A percentile compares a stretch with the other conserved stretches of the same genome.
Evolutionary conservation across 352 stramenopile genomes (phyloP).

Genomic region (Pythium utonaiense): DNA sequence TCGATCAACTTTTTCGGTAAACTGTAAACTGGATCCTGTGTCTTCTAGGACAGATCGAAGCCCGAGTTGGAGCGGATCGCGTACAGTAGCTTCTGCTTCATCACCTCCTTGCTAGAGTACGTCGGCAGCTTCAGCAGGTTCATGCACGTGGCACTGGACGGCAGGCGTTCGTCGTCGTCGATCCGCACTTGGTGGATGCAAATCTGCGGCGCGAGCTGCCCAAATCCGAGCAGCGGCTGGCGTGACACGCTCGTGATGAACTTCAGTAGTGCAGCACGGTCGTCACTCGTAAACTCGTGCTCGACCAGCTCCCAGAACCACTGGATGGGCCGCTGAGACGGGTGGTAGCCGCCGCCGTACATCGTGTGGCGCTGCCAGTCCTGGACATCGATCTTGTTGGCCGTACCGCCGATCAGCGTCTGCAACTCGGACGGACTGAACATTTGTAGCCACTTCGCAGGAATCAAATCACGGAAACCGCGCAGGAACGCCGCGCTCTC

Average conservation of each 20-base stretch:
- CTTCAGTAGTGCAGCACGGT: slow-evolving; percentile 88
- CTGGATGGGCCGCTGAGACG: slow-evolving; percentile 65
- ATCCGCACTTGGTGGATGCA: slow-evolving; percentile 85
- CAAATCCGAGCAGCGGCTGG: slow-evolving; percentile 94
- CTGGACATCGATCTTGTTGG: slow-evolving; percentile 46
- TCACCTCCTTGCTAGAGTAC: slow-evolving; percentile 92
- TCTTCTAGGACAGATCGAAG: slow-evolving; percentile 97
- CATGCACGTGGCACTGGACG: slow-evolving; percentile 95
- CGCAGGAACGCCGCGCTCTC: slow-evolving; percentile 92
- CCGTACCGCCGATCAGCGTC: slow-evolving; percentile 89
- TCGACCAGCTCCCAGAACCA: slow-evolving; percentile 69
- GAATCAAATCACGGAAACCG: slow-evolving; percentile 92
- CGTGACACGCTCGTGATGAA: slow-evolving; percentile 96
- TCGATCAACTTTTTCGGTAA: too few species aligned
- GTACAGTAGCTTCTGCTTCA: slow-evolving; percentile 92
- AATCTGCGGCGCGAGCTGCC: slow-evolving; percentile 91
- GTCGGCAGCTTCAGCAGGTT: slow-evolving; percentile 97
- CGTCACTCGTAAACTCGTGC: slow-evolving; percentile 74
- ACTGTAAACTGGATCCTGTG: too few species aligned
- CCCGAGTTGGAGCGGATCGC: slow-evolving; percentile 92
- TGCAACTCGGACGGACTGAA: slow-evolving; percentile 97
- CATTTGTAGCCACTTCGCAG: slow-evolving; percentile 89
- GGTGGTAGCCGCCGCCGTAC: slow-evolving; percentile 94
- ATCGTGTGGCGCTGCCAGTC: slow-evolving; percentile 89
- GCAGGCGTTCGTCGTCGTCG: slow-evolving; percentile 84